phyloP scores from a whole-genome alignment of 2,329 filamentous ascomycete genomes.

The Sporothrix pallida region DNA sequence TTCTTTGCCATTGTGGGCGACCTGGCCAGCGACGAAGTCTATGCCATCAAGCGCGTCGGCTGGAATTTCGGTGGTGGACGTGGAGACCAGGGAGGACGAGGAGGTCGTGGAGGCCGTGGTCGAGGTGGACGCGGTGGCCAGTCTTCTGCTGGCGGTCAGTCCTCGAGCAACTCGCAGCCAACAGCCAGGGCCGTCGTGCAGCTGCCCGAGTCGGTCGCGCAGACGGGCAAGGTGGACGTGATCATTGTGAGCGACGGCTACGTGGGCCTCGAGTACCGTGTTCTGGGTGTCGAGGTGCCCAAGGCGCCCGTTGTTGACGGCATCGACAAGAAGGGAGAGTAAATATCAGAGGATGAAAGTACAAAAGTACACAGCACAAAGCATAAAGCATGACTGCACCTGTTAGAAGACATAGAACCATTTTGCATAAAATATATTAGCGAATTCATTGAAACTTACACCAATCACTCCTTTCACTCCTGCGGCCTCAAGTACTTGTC shows the following conservation, averaged over 20 bases:
- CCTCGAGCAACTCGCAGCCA: constrained; percentile 47
- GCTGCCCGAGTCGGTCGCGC: constrained; percentile 58
- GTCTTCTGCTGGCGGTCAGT: neutral
- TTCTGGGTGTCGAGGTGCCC: constrained; percentile 59
- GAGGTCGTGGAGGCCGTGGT: neutral
- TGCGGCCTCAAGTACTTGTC: constrained; percentile 69
- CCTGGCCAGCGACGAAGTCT: constrained; percentile 71
- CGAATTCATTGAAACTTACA: constrained; percentile 5
- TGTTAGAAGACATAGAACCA: constrained; percentile 1
- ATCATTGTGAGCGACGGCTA: constrained; percentile 86
- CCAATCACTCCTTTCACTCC: neutral
- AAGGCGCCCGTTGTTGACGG: constrained; percentile 56
- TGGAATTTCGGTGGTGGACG: constrained; percentile 58
- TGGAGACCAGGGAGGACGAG: neutral
- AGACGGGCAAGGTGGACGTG: constrained; percentile 71
- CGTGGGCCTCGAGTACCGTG: constrained; percentile 68
- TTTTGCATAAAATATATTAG: neutral
- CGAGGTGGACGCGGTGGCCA: neutral
- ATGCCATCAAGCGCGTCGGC: constrained; percentile 83
- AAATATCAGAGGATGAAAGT: neutral
- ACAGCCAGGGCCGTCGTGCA: constrained; percentile 64
- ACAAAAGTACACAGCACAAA: neutral
- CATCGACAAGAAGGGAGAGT: constrained; percentile 45
- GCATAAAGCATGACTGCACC: neutral
- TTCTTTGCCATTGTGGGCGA: constrained; percentile 85